These are phyloP conservation scores for Populus hybrid DNA, from an alignment of 441 rosid species.

Conservation along the genomic window DNA sequence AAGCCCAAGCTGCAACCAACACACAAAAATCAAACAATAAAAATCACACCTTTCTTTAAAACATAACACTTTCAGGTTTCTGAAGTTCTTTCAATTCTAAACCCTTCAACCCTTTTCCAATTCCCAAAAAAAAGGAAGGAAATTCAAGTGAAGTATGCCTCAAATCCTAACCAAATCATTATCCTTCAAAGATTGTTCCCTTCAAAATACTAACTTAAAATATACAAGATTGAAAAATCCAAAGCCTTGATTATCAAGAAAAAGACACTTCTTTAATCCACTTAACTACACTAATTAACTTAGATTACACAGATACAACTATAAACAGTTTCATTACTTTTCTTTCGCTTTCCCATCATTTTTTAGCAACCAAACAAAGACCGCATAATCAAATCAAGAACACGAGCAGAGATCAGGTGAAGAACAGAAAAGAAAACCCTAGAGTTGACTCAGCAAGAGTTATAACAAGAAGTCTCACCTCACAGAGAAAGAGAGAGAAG, in stretches of 20 bases:
- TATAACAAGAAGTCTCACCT: slow-evolving; percentile 38
- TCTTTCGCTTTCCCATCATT: neutral
- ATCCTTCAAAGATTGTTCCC: neutral
- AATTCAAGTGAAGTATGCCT: neutral
- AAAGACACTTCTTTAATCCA: neutral
- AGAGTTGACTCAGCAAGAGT: slow-evolving; percentile 30
- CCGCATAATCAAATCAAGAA: neutral
- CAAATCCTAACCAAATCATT: neutral
- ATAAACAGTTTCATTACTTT: neutral
- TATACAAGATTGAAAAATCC: neutral
- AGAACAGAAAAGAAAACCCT: slow-evolving; percentile 23
- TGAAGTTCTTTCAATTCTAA: neutral
- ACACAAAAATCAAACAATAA: slow-evolving; percentile 19
- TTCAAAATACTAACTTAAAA: neutral
- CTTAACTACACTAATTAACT: neutral
- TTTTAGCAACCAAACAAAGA: slow-evolving; percentile 20
- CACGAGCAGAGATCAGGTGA: neutral
- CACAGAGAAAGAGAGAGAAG: neutral
- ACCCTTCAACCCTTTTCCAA: neutral
- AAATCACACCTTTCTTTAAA: neutral
- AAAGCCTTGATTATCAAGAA: neutral
- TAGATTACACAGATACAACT: neutral
- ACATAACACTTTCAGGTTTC: neutral
- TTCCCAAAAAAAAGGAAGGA: neutral
- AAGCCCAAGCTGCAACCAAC: slow-evolving; percentile 58